phyloP scores from a whole-genome alignment of 2,329 filamentous ascomycete species.

The Harringtonia aguacate region DNA sequence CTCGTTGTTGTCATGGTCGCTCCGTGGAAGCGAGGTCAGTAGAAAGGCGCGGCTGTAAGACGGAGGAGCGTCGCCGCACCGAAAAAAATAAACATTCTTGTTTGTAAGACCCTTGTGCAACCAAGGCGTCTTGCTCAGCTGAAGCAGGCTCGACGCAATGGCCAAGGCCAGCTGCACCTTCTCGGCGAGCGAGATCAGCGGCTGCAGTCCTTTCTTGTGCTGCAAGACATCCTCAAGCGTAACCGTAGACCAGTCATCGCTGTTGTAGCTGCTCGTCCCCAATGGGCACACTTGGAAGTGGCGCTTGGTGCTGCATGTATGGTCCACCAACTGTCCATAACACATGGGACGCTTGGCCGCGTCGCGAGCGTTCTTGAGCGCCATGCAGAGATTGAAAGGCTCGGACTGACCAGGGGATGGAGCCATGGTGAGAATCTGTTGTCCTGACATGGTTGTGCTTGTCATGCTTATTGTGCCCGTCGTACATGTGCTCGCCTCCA shows the following conservation, averaged over 20 bases:
- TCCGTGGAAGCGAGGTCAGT: not conserved
- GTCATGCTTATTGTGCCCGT: not conserved
- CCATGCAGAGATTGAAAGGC: not conserved
- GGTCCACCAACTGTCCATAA: not conserved
- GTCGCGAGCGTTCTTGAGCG: not conserved
- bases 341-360: not conserved
- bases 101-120: not conserved
- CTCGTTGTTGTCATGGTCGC: not conserved
- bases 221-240: slow-evolving; percentile 1
- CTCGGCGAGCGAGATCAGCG: not conserved
- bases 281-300: not conserved
- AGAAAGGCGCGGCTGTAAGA: too few relatives aligned
- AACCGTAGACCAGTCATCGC: not conserved
- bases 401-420: not conserved
- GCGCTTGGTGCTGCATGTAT: not conserved
- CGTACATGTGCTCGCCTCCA: not conserved
- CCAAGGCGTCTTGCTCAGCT: slow-evolving; percentile 1
- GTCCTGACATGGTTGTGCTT: not conserved
- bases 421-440: not conserved
- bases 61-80: too few relatives aligned
- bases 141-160: not conserved
- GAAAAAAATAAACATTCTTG: not conserved
- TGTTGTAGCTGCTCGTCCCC: not conserved
- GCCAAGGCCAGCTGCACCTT: not conserved
- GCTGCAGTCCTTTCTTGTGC: not conserved